Evolutionary conservation across 1,284 basidiomycete genomes (phyloP).

Genomic region (Pulveroboletus sp.): DNA sequence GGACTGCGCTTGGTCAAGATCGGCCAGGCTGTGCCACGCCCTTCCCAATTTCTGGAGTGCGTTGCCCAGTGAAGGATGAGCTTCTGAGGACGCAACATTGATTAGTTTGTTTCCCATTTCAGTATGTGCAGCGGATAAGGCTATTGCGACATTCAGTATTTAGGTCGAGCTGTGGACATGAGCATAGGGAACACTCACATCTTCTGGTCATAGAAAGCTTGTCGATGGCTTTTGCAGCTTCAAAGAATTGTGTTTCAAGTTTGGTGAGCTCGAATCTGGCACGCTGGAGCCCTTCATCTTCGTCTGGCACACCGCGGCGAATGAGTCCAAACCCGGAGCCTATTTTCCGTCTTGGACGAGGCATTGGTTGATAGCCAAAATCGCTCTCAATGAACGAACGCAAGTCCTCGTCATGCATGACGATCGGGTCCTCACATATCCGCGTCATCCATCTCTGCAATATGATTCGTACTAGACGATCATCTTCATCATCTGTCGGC

Average conservation of each 20-base stretch:
- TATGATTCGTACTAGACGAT: conserved; percentile 88
- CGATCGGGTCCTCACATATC: conserved; percentile 84
- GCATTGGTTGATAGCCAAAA: conserved; percentile 87
- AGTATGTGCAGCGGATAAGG: conserved; percentile 68
- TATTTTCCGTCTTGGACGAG: conserved; percentile 67
- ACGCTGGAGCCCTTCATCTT: conserved; percentile 80
- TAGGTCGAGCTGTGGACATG: background rate
- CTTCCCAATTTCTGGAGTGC: conserved; percentile 82
- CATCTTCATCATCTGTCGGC: conserved; percentile 93
- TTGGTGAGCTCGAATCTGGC: conserved; percentile 90
- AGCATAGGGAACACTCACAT: conserved; percentile 43
- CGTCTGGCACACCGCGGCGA: conserved; percentile 70
- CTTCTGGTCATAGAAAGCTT: conserved; percentile 77
- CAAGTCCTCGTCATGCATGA: conserved; percentile 86
- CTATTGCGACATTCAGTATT: conserved; percentile 37
- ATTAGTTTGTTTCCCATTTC: conserved; percentile 89
- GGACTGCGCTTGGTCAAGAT: conserved; percentile 81
- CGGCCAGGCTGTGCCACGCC: conserved; percentile 79
- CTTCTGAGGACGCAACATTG: conserved; percentile 84
- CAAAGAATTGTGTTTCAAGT: conserved; percentile 85
- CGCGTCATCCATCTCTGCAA: conserved; percentile 90
- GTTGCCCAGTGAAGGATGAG: conserved; percentile 74
- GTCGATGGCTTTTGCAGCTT: conserved; percentile 84
- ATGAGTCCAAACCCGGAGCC: conserved; percentile 67
- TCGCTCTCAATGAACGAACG: conserved; percentile 92